Evolutionary conservation across 2,329 filamentous ascomycete species (phyloP).

Genomic region (Fusarium avenaceum): DNA sequence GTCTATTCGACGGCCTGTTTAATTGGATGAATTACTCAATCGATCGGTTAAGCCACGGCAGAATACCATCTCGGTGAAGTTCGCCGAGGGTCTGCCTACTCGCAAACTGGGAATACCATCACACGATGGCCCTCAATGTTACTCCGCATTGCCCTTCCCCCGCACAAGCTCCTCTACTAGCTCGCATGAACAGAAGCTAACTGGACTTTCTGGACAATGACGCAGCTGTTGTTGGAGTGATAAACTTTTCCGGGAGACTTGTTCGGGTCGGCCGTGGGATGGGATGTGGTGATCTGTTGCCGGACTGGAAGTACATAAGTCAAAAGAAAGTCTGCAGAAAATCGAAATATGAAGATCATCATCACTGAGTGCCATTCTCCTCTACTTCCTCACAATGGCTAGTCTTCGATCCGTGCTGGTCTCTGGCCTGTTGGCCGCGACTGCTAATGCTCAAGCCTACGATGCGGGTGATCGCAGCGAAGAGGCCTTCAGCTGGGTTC

Average conservation of each 20-base stretch:
- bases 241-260: not conserved
- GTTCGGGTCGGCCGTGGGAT: slow-evolving; percentile 7
- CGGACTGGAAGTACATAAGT: slow-evolving; percentile 34
- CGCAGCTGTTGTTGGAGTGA: slow-evolving; percentile 17
- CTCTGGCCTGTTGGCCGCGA: slow-evolving; percentile 51
- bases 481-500: slow-evolving; percentile 56
- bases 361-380: slow-evolving; percentile 15
- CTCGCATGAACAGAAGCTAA: not conserved
- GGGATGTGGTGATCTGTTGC: not conserved
- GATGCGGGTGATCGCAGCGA: slow-evolving; percentile 41
- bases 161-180: slow-evolving; percentile 16
- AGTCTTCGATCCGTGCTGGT: slow-evolving; percentile 54
- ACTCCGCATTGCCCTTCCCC: slow-evolving; percentile 21
- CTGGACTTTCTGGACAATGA: slow-evolving; percentile 22
- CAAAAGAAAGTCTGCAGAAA: not conserved
- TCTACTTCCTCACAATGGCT: slow-evolving; percentile 36
- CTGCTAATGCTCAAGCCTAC: slow-evolving; percentile 49
- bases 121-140: slow-evolving; percentile 21
- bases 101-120: slow-evolving; percentile 39
- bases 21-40: slow-evolving; percentile 4
- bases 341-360: slow-evolving; percentile 19
- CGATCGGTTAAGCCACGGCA: slow-evolving; percentile 28
- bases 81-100: slow-evolving; percentile 17
- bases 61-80: not conserved
- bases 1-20: not conserved